Evolutionary conservation across 1,284 basidiomycete species (phyloP).

Genomic region (Irpex sp.): DNA sequence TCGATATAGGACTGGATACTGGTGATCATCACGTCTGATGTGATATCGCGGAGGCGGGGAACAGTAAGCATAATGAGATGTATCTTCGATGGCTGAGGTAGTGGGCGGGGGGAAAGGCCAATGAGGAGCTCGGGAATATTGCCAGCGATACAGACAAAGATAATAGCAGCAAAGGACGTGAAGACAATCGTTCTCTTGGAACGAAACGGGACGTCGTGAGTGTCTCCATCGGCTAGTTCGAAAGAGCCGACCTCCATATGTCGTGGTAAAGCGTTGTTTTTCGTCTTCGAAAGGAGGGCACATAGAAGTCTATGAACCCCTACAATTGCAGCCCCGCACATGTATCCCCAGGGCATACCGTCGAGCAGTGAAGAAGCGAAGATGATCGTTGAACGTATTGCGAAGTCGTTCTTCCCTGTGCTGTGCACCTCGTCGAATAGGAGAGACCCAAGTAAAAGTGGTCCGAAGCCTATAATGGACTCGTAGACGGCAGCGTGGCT

Average conservation of each 20-base stretch:
- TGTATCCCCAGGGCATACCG: slow-evolving; percentile 6
- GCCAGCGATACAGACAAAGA: background rate
- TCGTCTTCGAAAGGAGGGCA: background rate
- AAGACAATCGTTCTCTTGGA: background rate
- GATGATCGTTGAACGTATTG: background rate
- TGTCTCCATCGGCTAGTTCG: background rate
- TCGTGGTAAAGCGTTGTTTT: background rate
- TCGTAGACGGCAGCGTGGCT: slow-evolving; percentile 7
- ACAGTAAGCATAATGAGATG: slow-evolving; percentile 12
- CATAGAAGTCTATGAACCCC: slow-evolving; percentile 2
- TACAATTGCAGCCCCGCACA: slow-evolving; percentile 2
- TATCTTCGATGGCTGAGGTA: background rate
- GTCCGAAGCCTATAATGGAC: slow-evolving; percentile 7
- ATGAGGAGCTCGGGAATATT: background rate
- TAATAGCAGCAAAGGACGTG: background rate
- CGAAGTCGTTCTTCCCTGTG: background rate
- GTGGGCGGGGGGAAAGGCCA: background rate
- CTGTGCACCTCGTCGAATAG: background rate
- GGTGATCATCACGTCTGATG: slow-evolving; percentile 9
- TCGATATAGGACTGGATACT: slow-evolving; percentile 8
- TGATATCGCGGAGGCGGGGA: slow-evolving; percentile 3
- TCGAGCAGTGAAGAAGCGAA: background rate
- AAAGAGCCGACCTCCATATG: background rate
- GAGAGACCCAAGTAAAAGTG: slow-evolving; percentile 2
- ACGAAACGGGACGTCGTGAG: background rate